Conservation (phyloP, 2,329 filamentous ascomycete genomes). For the Rhynchosporium graminicola region DNA sequence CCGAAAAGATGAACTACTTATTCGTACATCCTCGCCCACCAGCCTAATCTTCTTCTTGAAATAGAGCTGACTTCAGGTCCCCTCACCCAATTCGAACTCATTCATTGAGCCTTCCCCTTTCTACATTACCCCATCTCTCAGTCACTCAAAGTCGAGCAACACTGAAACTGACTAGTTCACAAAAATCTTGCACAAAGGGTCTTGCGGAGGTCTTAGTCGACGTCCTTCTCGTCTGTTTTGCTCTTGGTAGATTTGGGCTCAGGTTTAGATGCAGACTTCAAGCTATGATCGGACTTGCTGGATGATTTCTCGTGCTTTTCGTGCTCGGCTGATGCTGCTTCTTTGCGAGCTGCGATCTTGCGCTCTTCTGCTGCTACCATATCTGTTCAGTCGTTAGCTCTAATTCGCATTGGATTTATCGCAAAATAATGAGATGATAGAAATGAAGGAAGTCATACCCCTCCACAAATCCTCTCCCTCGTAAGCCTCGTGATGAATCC, state of each 20-base stretch:
- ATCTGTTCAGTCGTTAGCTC: conserved; percentile 51
- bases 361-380: conserved; percentile 82
- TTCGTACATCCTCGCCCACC: conserved; percentile 2
- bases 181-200: background rate
- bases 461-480: conserved; percentile 92
- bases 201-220: background rate
- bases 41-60: conserved; percentile 14
- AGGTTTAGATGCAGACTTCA: conserved; percentile 19
- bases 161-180: background rate
- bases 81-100: too few species aligned
- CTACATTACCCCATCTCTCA: background rate
- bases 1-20: background rate
- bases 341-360: conserved; percentile 48
- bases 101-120: background rate
- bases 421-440: background rate
- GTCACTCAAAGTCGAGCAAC: too few species aligned
- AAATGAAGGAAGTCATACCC: conserved; percentile 53
- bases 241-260: conserved; percentile 60
- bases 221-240: conserved; percentile 35
- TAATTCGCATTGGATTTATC: background rate
- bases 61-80: too few species aligned
- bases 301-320: conserved; percentile 39
- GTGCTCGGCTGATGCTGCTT: conserved; percentile 50
- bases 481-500: conserved; percentile 83
- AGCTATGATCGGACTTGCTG: conserved; percentile 6